A percentile compares a stretch with the other conserved stretches of the same genome.
These are phyloP conservation scores for Saprolegnia diclina DNA, from an alignment of 352 stramenopile species.

Conservation along the genomic window DNA sequence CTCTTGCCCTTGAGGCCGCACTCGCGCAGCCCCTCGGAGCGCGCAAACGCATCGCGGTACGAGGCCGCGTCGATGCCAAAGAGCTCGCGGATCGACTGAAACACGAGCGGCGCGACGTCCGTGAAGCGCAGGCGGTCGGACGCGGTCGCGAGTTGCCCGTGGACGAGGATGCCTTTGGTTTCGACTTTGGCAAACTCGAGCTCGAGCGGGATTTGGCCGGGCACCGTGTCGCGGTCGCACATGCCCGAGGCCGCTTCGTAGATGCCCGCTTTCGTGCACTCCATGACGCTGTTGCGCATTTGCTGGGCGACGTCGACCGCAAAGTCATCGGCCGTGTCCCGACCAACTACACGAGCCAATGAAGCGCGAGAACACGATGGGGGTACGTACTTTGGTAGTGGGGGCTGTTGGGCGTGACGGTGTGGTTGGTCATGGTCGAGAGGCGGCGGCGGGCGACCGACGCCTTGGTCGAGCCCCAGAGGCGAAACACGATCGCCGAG, in stretches of 20 bases:
- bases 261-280: constrained; percentile 77
- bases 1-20: constrained; percentile 76
- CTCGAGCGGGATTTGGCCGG: constrained; percentile 35
- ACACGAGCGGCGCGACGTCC: constrained; percentile 72
- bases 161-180: constrained; percentile 64
- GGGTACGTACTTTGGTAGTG: background rate
- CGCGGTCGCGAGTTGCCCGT: constrained; percentile 43
- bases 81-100: constrained; percentile 61
- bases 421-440: background rate
- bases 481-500: constrained; percentile 31
- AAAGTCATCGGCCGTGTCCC: background rate
- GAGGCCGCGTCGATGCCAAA: constrained; percentile 67
- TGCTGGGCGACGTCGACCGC: constrained; percentile 64
- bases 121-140: constrained; percentile 51
- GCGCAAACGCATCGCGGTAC: constrained; percentile 68
- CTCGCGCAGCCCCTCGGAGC: constrained; percentile 57
- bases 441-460: background rate
- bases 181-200: constrained; percentile 65
- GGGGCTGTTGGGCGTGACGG: background rate
- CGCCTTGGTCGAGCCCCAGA: background rate
- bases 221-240: background rate
- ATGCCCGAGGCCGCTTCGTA: constrained; percentile 28
- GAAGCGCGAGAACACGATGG: background rate
- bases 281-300: constrained; percentile 78
- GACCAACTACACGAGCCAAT: background rate